Evolutionary conservation across 768 basidiomycete genomes (phyloP).

Genomic region (Termitomyces sp.): DNA sequence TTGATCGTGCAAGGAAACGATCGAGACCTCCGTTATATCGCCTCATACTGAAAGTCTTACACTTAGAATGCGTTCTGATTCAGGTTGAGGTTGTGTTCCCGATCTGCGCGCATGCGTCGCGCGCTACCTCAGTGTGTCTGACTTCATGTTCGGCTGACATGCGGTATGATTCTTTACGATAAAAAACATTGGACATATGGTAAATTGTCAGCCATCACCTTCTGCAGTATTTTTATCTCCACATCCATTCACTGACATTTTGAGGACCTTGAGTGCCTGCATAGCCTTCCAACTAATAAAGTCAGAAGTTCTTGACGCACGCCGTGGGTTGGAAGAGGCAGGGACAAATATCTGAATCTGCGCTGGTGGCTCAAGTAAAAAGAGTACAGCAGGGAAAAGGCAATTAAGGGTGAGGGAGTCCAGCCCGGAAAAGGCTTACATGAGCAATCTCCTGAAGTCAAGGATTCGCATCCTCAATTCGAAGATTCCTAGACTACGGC

Average conservation of each 20-base stretch:
- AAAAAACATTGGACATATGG: neutral
- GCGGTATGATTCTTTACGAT: neutral
- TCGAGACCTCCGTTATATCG: too few relatives aligned
- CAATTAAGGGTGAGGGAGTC: neutral
- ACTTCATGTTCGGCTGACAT: neutral
- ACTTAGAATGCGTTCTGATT: neutral
- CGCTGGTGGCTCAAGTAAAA: neutral
- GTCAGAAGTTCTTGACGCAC: neutral
- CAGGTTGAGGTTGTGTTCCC: neutral
- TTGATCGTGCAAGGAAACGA: too few relatives aligned
- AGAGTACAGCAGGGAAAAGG: neutral
- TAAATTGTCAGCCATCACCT: neutral
- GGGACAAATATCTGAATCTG: neutral
- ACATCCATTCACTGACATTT: neutral
- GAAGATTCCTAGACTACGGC: too few relatives aligned
- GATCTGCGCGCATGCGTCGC: too few relatives aligned
- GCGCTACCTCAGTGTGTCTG: too few relatives aligned
- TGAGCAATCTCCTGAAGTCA: too few relatives aligned
- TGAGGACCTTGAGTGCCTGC: neutral
- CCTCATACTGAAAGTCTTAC: neutral
- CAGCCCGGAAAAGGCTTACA: neutral
- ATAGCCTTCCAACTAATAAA: neutral
- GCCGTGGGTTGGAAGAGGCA: neutral
- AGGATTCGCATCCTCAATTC: too few relatives aligned
- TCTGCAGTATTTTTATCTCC: neutral